Evolutionary conservation across 441 rosid genomes (phyloP), one percentile per base, ranked within the genome.

Genomic region (Arabidopsis lyrata): DNA sequence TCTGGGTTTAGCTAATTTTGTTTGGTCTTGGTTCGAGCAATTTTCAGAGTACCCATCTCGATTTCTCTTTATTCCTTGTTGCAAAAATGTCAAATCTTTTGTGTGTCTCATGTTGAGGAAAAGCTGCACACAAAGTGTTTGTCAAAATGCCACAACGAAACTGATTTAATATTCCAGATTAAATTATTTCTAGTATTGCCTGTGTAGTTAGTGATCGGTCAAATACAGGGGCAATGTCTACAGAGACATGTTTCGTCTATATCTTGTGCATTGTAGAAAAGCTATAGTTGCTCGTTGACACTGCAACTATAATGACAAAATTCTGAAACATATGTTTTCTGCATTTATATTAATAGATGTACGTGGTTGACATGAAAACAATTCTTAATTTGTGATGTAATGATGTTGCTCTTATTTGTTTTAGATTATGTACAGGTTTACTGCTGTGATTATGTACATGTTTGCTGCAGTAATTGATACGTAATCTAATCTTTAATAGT

Each of bases 71-170:
- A 16, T n/a, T 39, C 61, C 10, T 29, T 49, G 18, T 52, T 34
- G 47, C 50, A 6, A n/a, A 52, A 75, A 54, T 75, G 65, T 53
- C 10, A 11, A 54, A 34, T 52, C 24, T 68, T 6, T 15, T 5
- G n/a, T 44, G 3, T 50, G 2, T 52, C 60, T 48, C 36, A 38
- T 18, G 54, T 74, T n/a, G 56, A 67, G 38, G 49, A 35, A 68
- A 68, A 34, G 27, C 65, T 75, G 79, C 70, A 68, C 65, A 11
- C 53, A n/a, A 75, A 68, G 22, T 76, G 79, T 76, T 76, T 22
- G 70, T 36, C 6, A 55, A 63, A 76, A 69, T 76, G 66, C 36
- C 60, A 2, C 6, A 68, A 55, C 5, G 59, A 62, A 35, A 13
- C 16, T 39, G 2, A 20, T 16, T 45, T 58, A 20, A 20, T 34